Percentiles rank a stretch among this genome's conserved stretches.
phyloP scores from a whole-genome alignment of 345 rosid species.

The Gynandropsis gynandra region DNA sequence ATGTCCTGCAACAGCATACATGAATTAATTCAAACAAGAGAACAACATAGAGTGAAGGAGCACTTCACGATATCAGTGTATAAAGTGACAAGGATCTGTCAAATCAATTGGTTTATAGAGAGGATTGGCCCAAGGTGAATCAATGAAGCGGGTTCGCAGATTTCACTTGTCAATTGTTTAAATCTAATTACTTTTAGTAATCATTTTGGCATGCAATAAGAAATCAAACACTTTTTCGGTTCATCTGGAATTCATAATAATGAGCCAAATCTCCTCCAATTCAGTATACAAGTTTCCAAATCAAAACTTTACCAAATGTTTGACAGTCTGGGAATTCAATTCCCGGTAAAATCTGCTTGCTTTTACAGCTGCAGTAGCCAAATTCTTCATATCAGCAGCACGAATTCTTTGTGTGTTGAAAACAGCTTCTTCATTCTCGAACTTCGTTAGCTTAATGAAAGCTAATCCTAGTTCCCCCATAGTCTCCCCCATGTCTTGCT shows the following conservation, averaged over 20 bases:
- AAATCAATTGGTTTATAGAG: neutral
- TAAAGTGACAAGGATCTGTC: slow-evolving; percentile 1
- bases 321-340: slow-evolving; percentile 75
- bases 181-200: too few relatives aligned
- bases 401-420: slow-evolving; percentile 65
- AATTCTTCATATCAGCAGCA: slow-evolving; percentile 76
- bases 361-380: slow-evolving; percentile 94
- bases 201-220: slow-evolving; percentile 1
- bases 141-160: too few relatives aligned
- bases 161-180: too few relatives aligned
- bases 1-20: slow-evolving; percentile 64
- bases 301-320: slow-evolving; percentile 69
- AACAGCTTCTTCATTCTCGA: slow-evolving; percentile 84
- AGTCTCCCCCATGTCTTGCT: slow-evolving; percentile 97
- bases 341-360: slow-evolving; percentile 94
- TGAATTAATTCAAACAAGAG: slow-evolving; percentile 2
- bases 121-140: neutral
- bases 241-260: neutral
- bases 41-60: slow-evolving; percentile 7
- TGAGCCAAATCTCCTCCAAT: slow-evolving; percentile 4
- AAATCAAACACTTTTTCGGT: neutral
- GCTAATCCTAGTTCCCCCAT: slow-evolving; percentile 88
- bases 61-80: slow-evolving; percentile 4
- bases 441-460: slow-evolving; percentile 81
- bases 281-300: neutral